Evolutionary conservation across 805 yeast genomes (phyloP), one percentile per base, ranked within the genome.

Genomic region (Peterozyma toletana): DNA sequence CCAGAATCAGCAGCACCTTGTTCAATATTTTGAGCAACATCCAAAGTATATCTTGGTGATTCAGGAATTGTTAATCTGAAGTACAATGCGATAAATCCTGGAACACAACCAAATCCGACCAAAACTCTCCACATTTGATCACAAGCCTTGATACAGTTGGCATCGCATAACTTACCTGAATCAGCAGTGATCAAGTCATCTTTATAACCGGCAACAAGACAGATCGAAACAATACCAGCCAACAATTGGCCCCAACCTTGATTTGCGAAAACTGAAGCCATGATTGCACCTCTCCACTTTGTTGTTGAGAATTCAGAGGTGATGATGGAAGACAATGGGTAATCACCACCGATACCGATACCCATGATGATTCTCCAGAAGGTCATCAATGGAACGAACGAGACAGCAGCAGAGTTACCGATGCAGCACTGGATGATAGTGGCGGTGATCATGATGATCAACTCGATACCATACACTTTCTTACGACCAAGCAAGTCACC

Each of bases 311-410:
- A 88, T 71, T 88, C 96, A 46, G 96, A 83, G 9, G 96, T 83
- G 52, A 88, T 88, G 63, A 88, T 83, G n/a, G 96, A 86, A 14
- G 96, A 86, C 57, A 89, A 74, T 53, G 96, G 96, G 64, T 88
- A 88, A 70, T 88, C 96, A 75, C 96, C 96, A 71, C 96, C 96
- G 55, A 88, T 89, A 79, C 96, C 96, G 56, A 89, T 83, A 74
- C 96, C 96, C 87, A 82, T 83, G 50, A 88, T 59, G 52, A 88
- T 81, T 78, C 96, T 84, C 69, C 80, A 82, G 58, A 83, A 80
- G 10, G 82, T 67, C 50, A 89, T 71, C 41, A 86, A 72, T 37
- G 93, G 95, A 45, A 78, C 77, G 57, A 87, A 83, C 58, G 71
- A 74, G 48, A 87, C 67, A 51, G 83, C 93, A 21, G 86, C 76